Evolutionary conservation across 495 filamentous ascomycete genomes (phyloP).

Genomic region (Bacidia gigantensis): DNA sequence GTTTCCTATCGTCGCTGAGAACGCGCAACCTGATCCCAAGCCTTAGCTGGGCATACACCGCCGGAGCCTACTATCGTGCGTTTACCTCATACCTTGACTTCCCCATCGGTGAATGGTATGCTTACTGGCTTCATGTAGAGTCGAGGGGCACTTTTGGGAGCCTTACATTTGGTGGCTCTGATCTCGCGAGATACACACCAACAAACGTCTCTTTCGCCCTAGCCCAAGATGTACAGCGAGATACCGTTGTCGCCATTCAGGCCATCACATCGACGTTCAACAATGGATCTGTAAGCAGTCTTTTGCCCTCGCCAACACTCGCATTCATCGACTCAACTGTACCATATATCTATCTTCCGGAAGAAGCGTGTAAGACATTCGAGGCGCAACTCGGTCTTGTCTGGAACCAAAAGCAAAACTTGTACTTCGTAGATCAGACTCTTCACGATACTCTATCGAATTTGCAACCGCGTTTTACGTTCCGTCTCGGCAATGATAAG

Average conservation of each 20-base stretch:
- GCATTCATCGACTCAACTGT: conserved; percentile 41
- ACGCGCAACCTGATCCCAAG: conserved; percentile 35
- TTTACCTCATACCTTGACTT: conserved; percentile 13
- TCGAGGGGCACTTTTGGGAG: conserved; percentile 34
- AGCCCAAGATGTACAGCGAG: conserved; percentile 34
- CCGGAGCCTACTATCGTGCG: conserved; percentile 39
- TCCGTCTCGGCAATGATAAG: conserved; percentile 31
- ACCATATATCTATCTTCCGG: conserved; percentile 41
- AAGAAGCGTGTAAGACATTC: conserved; percentile 36
- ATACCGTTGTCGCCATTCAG: conserved; percentile 37
- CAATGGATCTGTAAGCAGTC: background rate
- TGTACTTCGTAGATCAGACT: conserved; percentile 37
- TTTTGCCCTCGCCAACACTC: conserved; percentile 14
- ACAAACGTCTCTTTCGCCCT: conserved; percentile 37
- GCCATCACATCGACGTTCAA: conserved; percentile 27
- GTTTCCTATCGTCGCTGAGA: conserved; percentile 35
- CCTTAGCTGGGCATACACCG: conserved; percentile 42
- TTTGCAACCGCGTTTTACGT: conserved; percentile 34
- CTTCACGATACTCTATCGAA: conserved; percentile 29
- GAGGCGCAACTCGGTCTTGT: conserved; percentile 37
- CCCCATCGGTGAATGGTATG: background rate
- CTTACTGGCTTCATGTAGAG: conserved; percentile 19
- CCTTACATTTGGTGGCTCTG: conserved; percentile 45
- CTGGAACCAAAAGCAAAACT: conserved; percentile 26
- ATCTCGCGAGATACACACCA: conserved; percentile 34